phyloP scores from a whole-genome alignment of 2,329 filamentous ascomycete genomes.

The Claviceps sp. region DNA sequence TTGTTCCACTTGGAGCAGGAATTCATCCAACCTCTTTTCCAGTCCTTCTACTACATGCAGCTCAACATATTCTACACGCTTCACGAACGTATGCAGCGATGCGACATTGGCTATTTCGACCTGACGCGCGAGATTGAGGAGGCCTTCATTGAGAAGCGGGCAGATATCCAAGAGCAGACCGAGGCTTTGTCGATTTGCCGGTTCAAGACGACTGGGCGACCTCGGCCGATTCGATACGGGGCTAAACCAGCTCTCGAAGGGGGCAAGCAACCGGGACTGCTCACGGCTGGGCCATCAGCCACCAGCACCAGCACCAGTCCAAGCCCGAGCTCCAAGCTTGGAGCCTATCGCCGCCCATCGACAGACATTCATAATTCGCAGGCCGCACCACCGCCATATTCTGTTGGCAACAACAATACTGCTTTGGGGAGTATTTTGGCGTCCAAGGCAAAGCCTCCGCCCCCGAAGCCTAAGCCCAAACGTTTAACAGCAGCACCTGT shows the following conservation, averaged over 20 bases:
- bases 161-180: slow-evolving; percentile 71
- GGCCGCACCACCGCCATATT: slow-evolving; percentile 60
- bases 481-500: slow-evolving; percentile 51
- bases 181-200: slow-evolving; percentile 76
- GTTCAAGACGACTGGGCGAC: slow-evolving; percentile 77
- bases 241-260: slow-evolving; percentile 40
- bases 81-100: slow-evolving; percentile 93
- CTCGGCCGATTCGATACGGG: slow-evolving; percentile 43
- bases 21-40: slow-evolving; percentile 94
- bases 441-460: slow-evolving; percentile 54
- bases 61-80: slow-evolving; percentile 98
- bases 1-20: slow-evolving; percentile 81
- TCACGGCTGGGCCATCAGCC: slow-evolving; percentile 31
- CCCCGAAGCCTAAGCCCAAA: slow-evolving; percentile 66
- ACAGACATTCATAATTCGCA: slow-evolving; percentile 26
- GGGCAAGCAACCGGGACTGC: slow-evolving; percentile 33
- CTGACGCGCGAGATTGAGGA: slow-evolving; percentile 82
- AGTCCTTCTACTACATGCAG: slow-evolving; percentile 99
- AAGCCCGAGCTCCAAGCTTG: slow-evolving; percentile 16
- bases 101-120: slow-evolving; percentile 97
- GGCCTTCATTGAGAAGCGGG: slow-evolving; percentile 78
- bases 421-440: slow-evolving; percentile 35
- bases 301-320: slow-evolving; percentile 9
- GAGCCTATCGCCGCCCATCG: slow-evolving; percentile 22
- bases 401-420: slow-evolving; percentile 28